phyloP scores from a whole-genome alignment of 352 stramenopile genomes.

The Phytophthora podocarpi region DNA sequence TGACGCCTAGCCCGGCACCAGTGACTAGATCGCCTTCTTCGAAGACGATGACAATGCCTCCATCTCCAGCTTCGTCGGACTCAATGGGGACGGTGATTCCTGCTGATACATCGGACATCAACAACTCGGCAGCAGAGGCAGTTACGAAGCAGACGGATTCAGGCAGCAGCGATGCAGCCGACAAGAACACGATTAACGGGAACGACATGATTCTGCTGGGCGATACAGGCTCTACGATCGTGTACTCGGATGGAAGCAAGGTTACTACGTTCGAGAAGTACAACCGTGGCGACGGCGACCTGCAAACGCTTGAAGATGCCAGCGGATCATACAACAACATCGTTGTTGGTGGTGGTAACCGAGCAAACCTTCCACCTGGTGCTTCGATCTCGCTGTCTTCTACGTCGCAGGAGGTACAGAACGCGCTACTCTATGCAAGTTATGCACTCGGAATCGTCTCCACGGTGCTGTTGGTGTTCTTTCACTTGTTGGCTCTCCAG shows the following conservation, averaged over 20 bases:
- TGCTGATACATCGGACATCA: slow-evolving; percentile 32
- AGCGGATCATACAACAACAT: slow-evolving; percentile 36
- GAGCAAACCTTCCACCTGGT: slow-evolving; percentile 51
- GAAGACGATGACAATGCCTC: slow-evolving; percentile 17
- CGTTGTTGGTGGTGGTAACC: slow-evolving; percentile 58
- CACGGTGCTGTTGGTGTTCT: slow-evolving; percentile 55
- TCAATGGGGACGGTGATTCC: slow-evolving; percentile 41
- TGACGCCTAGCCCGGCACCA: slow-evolving; percentile 26
- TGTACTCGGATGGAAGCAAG: slow-evolving; percentile 43
- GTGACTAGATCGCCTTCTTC: slow-evolving; percentile 22
- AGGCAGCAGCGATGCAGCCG: slow-evolving; percentile 21
- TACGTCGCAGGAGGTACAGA: slow-evolving; percentile 45
- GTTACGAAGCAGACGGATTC: slow-evolving; percentile 30
- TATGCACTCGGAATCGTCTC: slow-evolving; percentile 58
- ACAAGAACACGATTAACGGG: slow-evolving; percentile 26
- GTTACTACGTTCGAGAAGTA: slow-evolving; percentile 48
- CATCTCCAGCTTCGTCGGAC: slow-evolving; percentile 22
- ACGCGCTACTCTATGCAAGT: slow-evolving; percentile 53
- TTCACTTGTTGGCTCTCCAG: slow-evolving; percentile 58
- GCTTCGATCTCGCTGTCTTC: slow-evolving; percentile 62
- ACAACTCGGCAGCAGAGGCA: slow-evolving; percentile 31
- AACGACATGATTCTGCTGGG: slow-evolving; percentile 31
- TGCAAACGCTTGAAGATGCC: slow-evolving; percentile 23
- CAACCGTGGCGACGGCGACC: slow-evolving; percentile 22
- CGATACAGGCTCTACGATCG: slow-evolving; percentile 38